Percentiles rank a stretch among this genome's conserved stretches.
These are phyloP conservation scores for Setaria viridis DNA, from an alignment of 202 grass and related monocot genomes.

Conservation along the genomic window DNA sequence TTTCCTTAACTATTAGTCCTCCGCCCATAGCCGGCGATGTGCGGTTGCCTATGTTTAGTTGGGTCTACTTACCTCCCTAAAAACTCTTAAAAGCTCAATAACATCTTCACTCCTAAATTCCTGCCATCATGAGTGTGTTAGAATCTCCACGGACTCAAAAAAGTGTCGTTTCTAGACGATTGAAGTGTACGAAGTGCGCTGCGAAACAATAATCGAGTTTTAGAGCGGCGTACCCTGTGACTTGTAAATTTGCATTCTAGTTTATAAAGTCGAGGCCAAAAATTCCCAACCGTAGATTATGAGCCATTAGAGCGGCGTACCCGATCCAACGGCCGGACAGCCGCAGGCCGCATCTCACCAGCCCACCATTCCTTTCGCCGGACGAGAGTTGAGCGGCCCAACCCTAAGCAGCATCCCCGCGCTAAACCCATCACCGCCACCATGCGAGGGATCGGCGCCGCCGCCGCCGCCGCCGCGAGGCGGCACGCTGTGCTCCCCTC, in stretches of 20 bases:
- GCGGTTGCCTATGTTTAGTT: too few relatives aligned
- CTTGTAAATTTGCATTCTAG: not conserved
- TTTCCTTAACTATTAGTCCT: too few relatives aligned
- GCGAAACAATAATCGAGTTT: too few relatives aligned
- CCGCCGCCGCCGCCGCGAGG: conserved; percentile 53
- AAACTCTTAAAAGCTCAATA: too few relatives aligned
- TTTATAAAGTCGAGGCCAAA: not conserved
- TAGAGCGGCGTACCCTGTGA: not conserved
- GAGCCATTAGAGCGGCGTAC: not conserved
- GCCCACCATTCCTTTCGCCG: conserved; percentile 39
- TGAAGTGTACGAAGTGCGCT: too few relatives aligned
- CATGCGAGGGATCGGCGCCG: conserved; percentile 58
- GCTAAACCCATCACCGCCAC: conserved; percentile 41
- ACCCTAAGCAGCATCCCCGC: not conserved
- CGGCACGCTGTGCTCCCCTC: conserved; percentile 45
- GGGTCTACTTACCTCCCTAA: too few relatives aligned
- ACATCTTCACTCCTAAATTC: too few relatives aligned
- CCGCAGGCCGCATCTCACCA: not conserved
- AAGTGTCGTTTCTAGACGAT: too few relatives aligned
- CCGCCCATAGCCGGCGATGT: too few relatives aligned
- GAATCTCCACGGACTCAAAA: too few relatives aligned
- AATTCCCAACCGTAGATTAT: not conserved
- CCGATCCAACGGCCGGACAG: conserved; percentile 29
- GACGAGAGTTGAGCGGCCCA: not conserved
- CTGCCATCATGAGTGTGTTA: too few relatives aligned